A percentile compares a stretch with the other conserved stretches of the same genome.
Evolutionary conservation across 306 rosid genomes (phyloP).

Genomic region (Arachis hypogaea): DNA sequence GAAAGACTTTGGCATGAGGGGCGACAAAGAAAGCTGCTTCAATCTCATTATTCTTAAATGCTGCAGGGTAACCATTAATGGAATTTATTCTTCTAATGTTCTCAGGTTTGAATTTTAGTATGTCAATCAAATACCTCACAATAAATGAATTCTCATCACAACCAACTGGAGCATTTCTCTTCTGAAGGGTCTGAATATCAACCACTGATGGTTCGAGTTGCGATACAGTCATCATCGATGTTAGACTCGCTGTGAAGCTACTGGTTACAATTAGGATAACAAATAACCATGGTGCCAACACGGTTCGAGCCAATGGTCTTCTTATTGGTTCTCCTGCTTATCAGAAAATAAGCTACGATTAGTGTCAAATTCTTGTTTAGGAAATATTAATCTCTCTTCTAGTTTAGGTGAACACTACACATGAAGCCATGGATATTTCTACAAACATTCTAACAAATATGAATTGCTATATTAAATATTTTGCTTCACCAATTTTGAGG

Average conservation of each 20-base stretch:
- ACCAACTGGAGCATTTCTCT: slow-evolving; percentile 52
- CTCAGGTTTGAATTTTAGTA: slow-evolving; percentile 39
- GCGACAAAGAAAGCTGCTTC: slow-evolving; percentile 65
- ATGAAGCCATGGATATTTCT: background rate
- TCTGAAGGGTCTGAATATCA: slow-evolving; percentile 48
- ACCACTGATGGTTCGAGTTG: slow-evolving; percentile 53
- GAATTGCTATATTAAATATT: background rate
- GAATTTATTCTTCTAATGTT: slow-evolving; percentile 45
- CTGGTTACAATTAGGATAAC: slow-evolving; percentile 51
- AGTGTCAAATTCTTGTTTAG: background rate
- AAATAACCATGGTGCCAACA: slow-evolving; percentile 69
- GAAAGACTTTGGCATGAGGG: slow-evolving; percentile 72
- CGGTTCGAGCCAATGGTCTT: slow-evolving; percentile 53
- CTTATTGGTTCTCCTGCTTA: slow-evolving; percentile 52
- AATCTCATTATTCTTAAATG: slow-evolving; percentile 54
- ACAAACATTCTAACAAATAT: slow-evolving; percentile 9
- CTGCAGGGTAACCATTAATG: slow-evolving; percentile 52
- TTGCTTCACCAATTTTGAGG: background rate
- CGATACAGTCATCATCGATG: slow-evolving; percentile 59
- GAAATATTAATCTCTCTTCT: background rate
- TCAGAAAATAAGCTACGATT: background rate
- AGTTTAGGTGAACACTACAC: background rate
- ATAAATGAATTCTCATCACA: slow-evolving; percentile 62
- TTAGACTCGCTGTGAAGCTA: slow-evolving; percentile 64
- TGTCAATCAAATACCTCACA: slow-evolving; percentile 42